Base-by-base conservation (phyloP, 2,329 filamentous ascomycete genomes). In the Colletotrichum aenigma region DNA sequence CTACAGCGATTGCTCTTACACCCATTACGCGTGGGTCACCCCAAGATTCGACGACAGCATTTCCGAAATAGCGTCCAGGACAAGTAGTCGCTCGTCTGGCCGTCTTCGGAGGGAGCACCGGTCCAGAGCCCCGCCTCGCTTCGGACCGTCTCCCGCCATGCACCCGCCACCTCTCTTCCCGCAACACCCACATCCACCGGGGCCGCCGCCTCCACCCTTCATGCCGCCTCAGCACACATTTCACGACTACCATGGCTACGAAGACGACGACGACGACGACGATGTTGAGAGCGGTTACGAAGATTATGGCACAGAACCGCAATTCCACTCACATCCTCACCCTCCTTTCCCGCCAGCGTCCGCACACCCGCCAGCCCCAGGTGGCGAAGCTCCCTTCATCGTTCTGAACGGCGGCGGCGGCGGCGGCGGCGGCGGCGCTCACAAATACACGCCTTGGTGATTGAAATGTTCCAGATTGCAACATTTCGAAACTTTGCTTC, bases 1-100 rank as follows among this genome's bases (percentile, higher is more conserved):
- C 18, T 75, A 66, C 58, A 70, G 69, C 67, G 60, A 76, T 60
- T 30, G 32, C 13, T 72, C 68, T 13, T 74, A 77, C 26, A 61
- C 60, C 18, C 38, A 56, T 7, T 77, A 75, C 38, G 74, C 76
- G 21, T 78, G 74, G 74, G 76, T 77, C 4, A 60, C 52, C 3
- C 76, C 76, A 8, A 76, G 66, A 21, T 77, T 66, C 52, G 76
- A 77, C 13, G 68, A 77, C 48, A 73, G 76, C 60, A 70, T 74
- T 28, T 75, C 76, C n/a, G 68, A 61, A 28, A 67, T 76, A 10
- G 73, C 43, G 36, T 64, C 72, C 62, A 67, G 70, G 68, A 55
- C 72, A 24, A 48, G 60, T 26, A 70, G 65, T 61, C 64, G 75
- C n/a, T 66, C 56, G 21, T 73, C 61, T 21, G 56, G 74, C 24